Base-by-base conservation (phyloP, 495 filamentous ascomycete genomes). In the Penicillium chermesinum region DNA sequence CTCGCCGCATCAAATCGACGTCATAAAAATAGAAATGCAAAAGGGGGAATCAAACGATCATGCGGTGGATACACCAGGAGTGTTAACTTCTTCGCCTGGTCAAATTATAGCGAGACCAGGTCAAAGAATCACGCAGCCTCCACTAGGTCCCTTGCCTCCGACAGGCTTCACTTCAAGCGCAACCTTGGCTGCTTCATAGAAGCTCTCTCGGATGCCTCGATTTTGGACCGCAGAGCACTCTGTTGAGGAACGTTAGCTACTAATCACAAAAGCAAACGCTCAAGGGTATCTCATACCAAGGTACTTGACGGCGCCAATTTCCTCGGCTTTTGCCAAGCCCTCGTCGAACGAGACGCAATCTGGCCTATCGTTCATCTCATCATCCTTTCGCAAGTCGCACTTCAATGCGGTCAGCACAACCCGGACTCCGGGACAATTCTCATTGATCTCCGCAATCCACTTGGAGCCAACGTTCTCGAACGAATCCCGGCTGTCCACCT, bases 221-320 rank as follows among this genome's bases (percentile, higher is more conserved):
- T 98, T 98, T 63, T 89, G 85, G 76, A 96, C 96, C 12, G 93
- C 93, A 21, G 94, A 97, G 77, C 93, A 98, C 73, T 98, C 93
- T 84, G 44, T n/a, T n/a, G 10, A 19, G 20, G 22, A 14, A 15
- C 27, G 36, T 44, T 9, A n/a, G 30, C 30, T 18, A 36, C 15
- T 7, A 15, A 37, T 9, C 15, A 21, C 17, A 4, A 12, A 25
- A 16, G 3, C 33, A 38, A 27, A 8, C 12, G 9, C 4, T 36
- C 1, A 19, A 5, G 14, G 32, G 7, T 3, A 8, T 9, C 12
- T 55, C 77, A 44, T 75, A 88, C 84, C 84, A 43, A 98, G 77
- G 66, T 98, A 98, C 53, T 95, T 82, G 49, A 96, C 78, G 9
- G 93, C 85, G 41, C 81, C 64, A 60, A 98, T 96, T 59, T 85